These are phyloP conservation scores for Fusarium chaquense DNA, from an alignment of 2,329 filamentous ascomycete genomes.

Conservation along the genomic window DNA sequence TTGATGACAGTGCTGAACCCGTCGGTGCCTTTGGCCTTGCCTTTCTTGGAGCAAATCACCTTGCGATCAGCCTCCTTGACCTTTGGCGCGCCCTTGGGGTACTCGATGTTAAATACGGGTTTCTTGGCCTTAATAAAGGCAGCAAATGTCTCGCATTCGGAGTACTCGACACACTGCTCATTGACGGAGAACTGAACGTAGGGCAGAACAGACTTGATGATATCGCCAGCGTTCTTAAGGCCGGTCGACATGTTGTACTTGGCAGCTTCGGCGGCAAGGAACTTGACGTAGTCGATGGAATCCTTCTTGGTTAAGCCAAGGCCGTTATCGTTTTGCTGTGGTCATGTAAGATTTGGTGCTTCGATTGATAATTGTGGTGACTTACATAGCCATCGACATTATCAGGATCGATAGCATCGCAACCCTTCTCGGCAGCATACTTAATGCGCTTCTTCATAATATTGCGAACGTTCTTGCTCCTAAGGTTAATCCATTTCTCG, in stretches of 20 bases:
- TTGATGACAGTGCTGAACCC: conserved; percentile 75
- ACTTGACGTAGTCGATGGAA: conserved; percentile 69
- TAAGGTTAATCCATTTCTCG: conserved; percentile 75
- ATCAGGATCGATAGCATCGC: conserved; percentile 77
- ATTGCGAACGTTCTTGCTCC: conserved; percentile 67
- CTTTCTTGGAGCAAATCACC: conserved; percentile 58
- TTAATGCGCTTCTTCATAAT: conserved; percentile 74
- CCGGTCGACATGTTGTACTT: conserved; percentile 70
- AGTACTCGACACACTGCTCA: conserved; percentile 73
- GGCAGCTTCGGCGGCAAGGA: conserved; percentile 67
- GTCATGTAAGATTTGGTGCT: not conserved
- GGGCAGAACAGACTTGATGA: conserved; percentile 63
- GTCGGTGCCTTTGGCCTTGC: conserved; percentile 55
- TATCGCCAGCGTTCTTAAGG: conserved; percentile 75
- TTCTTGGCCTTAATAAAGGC: conserved; percentile 71
- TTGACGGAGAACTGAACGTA: conserved; percentile 75
- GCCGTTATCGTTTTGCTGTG: conserved; percentile 69
- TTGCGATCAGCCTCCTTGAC: conserved; percentile 52
- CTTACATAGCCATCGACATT: conserved; percentile 75
- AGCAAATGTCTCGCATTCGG: conserved; percentile 69
- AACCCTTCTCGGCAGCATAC: conserved; percentile 70
- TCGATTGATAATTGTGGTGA: conserved; percentile 15
- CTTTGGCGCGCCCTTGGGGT: conserved; percentile 64
- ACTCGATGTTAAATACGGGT: conserved; percentile 81
- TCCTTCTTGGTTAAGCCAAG: conserved; percentile 68